Conservation (phyloP, 371 early-diverging fungal species). For the Haplosporangium sp. region DNA sequence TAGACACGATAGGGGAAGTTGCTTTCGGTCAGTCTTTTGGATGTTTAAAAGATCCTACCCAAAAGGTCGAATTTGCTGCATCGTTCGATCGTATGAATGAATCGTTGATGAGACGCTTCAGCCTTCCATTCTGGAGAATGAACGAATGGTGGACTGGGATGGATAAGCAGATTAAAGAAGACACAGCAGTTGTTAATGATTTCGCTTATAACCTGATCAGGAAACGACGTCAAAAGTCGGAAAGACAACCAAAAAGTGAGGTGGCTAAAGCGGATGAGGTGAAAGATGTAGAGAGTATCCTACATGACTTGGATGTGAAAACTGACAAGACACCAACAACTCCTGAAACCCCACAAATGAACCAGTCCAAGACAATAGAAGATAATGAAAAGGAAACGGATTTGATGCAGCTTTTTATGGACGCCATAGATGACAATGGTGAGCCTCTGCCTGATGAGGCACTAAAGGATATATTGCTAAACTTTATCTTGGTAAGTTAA, state of each 20-base stretch:
- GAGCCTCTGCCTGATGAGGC: constrained; percentile 62
- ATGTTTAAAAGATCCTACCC: constrained; percentile 36
- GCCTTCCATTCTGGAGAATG: constrained; percentile 54
- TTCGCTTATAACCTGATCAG: constrained; percentile 63
- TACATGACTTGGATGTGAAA: not conserved
- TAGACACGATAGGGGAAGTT: constrained; percentile 62
- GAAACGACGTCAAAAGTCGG: constrained; percentile 40
- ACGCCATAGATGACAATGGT: constrained; percentile 64
- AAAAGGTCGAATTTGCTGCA: constrained; percentile 60
- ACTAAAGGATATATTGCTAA: constrained; percentile 74
- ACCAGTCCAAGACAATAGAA: constrained; percentile 1
- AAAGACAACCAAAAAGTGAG: not conserved
- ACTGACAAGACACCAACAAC: not conserved
- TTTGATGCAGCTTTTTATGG: constrained; percentile 74
- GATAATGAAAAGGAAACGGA: constrained; percentile 49
- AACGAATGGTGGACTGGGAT: constrained; percentile 52
- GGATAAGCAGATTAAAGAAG: constrained; percentile 14
- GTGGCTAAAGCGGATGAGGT: not conserved
- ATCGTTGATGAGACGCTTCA: constrained; percentile 31
- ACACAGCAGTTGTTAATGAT: constrained; percentile 35
- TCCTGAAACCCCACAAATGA: not conserved
- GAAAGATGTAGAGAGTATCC: not conserved
- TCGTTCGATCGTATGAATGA: constrained; percentile 67
- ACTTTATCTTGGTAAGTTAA: constrained; percentile 60
- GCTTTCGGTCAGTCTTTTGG: constrained; percentile 60